Percentiles rank a stretch among this genome's conserved stretches.
These are phyloP conservation scores for Brassica hybrid DNA, from an alignment of 441 rosid genomes.

Conservation along the genomic window DNA sequence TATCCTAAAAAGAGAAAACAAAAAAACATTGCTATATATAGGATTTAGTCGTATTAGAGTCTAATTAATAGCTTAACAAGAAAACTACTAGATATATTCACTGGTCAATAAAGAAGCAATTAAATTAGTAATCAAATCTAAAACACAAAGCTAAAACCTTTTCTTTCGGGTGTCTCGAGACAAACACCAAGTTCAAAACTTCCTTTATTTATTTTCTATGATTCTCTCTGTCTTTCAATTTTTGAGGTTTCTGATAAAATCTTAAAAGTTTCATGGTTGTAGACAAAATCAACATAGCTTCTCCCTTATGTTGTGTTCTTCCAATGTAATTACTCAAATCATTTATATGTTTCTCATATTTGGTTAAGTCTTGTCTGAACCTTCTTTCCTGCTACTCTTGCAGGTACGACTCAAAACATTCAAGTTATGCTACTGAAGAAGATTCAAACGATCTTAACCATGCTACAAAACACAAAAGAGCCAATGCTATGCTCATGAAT, in stretches of 20 bases:
- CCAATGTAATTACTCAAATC: slow-evolving; percentile 28
- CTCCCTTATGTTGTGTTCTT: slow-evolving; percentile 30
- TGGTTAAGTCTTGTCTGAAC: slow-evolving; percentile 9
- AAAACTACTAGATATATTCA: background rate
- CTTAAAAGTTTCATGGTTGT: slow-evolving; percentile 45
- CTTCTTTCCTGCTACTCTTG: background rate
- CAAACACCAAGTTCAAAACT: slow-evolving; percentile 25
- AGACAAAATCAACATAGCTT: slow-evolving; percentile 32
- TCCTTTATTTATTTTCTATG: slow-evolving; percentile 8
- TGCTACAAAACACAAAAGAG: slow-evolving; percentile 43
- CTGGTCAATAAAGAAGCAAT: background rate
- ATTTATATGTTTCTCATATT: slow-evolving; percentile 22
- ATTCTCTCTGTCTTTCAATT: background rate
- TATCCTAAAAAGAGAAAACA: background rate
- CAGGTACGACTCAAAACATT: slow-evolving; percentile 49
- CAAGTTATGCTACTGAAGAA: slow-evolving; percentile 36
- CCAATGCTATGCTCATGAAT: slow-evolving; percentile 32
- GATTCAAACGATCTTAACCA: slow-evolving; percentile 27
- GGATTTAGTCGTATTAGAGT: background rate
- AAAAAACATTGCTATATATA: background rate
- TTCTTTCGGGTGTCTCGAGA: slow-evolving; percentile 45
- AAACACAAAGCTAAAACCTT: slow-evolving; percentile 36
- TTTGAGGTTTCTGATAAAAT: slow-evolving; percentile 19
- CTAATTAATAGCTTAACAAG: background rate
- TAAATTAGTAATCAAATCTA: slow-evolving; percentile 26